Base-by-base conservation (phyloP, 2,329 filamentous ascomycete genomes). In the Verticillium longisporum region DNA sequence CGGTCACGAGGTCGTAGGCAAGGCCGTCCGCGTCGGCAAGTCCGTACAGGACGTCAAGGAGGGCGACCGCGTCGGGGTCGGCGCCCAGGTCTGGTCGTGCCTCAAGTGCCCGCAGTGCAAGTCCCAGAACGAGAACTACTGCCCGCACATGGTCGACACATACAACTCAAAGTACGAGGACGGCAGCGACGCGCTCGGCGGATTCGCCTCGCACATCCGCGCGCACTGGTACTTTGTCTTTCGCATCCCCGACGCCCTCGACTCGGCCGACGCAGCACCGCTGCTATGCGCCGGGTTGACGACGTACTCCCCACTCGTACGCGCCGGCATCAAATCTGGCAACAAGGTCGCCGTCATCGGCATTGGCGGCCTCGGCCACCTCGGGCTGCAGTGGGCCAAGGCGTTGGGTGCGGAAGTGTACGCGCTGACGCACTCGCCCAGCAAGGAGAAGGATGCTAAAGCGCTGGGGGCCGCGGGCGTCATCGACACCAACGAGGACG, bases 231-330 rank as follows among this genome's bases (percentile, higher is more conserved):
- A 81, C 72, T 92, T 91, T 65, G 79, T 78, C 36, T 80, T 86
- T 66, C 81, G 81, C 64, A 83, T 86, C 41, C 83, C 83, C 0
- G 81, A 84, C n/a, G 71, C 69, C 1, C 72, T 86, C 10, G 72
- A 77, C 7, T 78, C 78, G 0, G 77, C 80, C 36, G 69, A 77
- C 1, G 81, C 79, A 0, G 83, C 89, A 1, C 90, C 90, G 1
- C 86, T 95, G 78, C 80, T 94, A 33, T 94, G 91, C 69, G 91
- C 86, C 1, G 90, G 91, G 1, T 81, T 94, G 59, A 95, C 91
- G 0, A 83, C 88, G 0, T 95, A 84, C 70, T 83, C 83, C 4
- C 90, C 91, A 0, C 74, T 95, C 15, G 81, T 82, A 57, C 81
- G 87, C 33, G 86, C 89, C 38, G 85, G 84, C 1, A 81, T 85